Base-by-base conservation (phyloP, 495 filamentous ascomycete species). In the Trichoderma gamsii region DNA sequence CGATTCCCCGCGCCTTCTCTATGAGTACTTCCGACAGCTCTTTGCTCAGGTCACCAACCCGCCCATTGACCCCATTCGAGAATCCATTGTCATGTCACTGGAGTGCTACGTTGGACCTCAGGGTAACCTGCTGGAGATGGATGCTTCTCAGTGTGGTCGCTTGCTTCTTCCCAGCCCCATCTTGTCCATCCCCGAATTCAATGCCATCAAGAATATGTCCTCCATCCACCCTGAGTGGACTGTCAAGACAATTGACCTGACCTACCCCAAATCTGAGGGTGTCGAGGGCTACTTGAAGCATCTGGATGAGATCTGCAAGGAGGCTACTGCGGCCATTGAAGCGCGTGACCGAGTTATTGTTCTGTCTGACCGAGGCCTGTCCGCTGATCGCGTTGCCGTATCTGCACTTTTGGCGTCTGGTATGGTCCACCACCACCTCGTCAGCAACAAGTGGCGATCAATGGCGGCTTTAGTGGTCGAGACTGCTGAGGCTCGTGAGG, bases 1-100 rank as follows among this genome's bases (percentile, higher is more conserved):
- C 38, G 85, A 88, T 64, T 90, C 95, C 67, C 94, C 95, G 67
- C 92, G 94, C 72, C 83, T 98, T 67, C 86, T 98, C 51, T 97
- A 92, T 76, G 95, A 99, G 77, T 99, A 99, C 79, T 99, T 98
- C 89, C 89, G 96, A 41, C 92, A 99, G 81, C 89, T 99, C 41
- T 99, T 99, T 76, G 95, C 95, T 11, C 95, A 99, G 82, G 95
- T 99, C 77, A 99, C 95, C 44, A 99, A 99, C 76, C 95, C 95
- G 68, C 95, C 95, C 8, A 99, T 99, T 76, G 95, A 99, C 74
- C 95, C 95, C 8, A 99, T 99, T 73, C 86, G 95, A 79, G 95
- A 99, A 81, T 95, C 95, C 21, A 95, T 98, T 69, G 95, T 99
- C 76, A 99, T 99, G 95, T 98, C 96, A 63, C 80, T 98, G 43